Percentiles rank a stretch among this genome's conserved stretches.
Conservation (phyloP, 129 eudicot genomes). For the Kitagawia praeruptora region DNA sequence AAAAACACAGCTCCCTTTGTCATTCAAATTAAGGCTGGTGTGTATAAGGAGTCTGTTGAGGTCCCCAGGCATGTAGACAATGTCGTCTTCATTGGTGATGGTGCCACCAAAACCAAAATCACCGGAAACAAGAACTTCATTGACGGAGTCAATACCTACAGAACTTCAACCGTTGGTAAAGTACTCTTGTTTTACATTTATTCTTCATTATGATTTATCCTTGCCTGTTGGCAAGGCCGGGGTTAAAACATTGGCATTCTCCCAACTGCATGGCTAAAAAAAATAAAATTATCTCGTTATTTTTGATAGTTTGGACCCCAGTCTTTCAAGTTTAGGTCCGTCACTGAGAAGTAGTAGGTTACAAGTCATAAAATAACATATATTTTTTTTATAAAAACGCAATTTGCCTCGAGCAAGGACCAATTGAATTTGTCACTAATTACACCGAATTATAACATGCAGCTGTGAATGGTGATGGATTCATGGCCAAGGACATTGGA, state of each 20-base stretch:
- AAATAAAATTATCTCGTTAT: too few relatives aligned
- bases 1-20: constrained; percentile 24
- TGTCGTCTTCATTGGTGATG: constrained; percentile 63
- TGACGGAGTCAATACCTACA: constrained; percentile 50
- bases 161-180: constrained; percentile 62
- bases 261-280: too few relatives aligned
- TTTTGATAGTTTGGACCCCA: too few relatives aligned
- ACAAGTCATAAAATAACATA: too few relatives aligned
- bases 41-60: constrained; percentile 41
- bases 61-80: constrained; percentile 34
- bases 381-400: too few relatives aligned
- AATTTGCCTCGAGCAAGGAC: background rate
- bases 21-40: constrained; percentile 55
- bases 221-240: too few relatives aligned
- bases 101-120: constrained; percentile 51
- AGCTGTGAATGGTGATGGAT: constrained; percentile 23
- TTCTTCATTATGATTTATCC: too few relatives aligned
- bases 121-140: constrained; percentile 54
- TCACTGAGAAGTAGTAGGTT: too few relatives aligned
- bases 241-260: too few relatives aligned
- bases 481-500: constrained; percentile 25
- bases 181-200: background rate
- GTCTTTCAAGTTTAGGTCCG: too few relatives aligned
- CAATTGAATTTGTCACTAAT: background rate
- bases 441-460: background rate